Evolutionary conservation across 1,284 basidiomycete genomes (phyloP), one percentile per base, ranked within the genome.

Genomic region (Microbotryum violaceum): DNA sequence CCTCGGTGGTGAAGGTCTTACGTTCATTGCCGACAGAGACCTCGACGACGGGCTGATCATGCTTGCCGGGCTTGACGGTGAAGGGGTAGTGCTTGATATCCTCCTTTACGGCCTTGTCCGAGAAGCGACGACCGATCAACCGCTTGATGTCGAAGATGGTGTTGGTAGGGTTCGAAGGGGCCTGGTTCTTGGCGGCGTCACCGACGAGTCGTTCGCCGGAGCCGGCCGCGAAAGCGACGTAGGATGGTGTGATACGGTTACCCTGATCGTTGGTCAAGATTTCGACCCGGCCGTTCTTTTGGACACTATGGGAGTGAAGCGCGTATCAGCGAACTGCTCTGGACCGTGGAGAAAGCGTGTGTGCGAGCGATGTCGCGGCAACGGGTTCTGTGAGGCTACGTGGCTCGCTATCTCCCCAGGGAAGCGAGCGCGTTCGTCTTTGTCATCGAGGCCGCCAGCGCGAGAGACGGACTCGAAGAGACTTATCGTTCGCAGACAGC

Each of bases 101-200:
- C 50, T 84, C 83, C 76, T 86, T 80, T 65, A 91, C 80, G 67
- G 91, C 89, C 14, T 79, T 76, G 73, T 93, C 89, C 59, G 86
- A 82, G 72, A 85, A 82, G 75, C 88, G 89, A 74, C 89, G 89
- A 53, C 81, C 80, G 75, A 97, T 94, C 67, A 97, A 84, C 80
- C 93, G 92, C 78, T 97, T 97, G 65, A 92, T 91, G 78, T 97
- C 93, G 74, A 97, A 97, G 71, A 96, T 87, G 12, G 93, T 97
- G 80, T 97, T 97, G 76, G 85, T 78, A 27, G 93, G 91, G 79
- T 82, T 83, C 73, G 79, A 78, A 46, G 82, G 78, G 51, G 79
- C 80, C 74, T 82, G 81, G 76, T 82, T 82, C 78, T 82, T 82
- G 61, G 82, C 82, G 60, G 80, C 80, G 64, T 82, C 81, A 69